A percentile compares a stretch with the other conserved stretches of the same genome.
Evolutionary conservation across 441 rosid genomes (phyloP).

Genomic region (Adansonia grandidieri): DNA sequence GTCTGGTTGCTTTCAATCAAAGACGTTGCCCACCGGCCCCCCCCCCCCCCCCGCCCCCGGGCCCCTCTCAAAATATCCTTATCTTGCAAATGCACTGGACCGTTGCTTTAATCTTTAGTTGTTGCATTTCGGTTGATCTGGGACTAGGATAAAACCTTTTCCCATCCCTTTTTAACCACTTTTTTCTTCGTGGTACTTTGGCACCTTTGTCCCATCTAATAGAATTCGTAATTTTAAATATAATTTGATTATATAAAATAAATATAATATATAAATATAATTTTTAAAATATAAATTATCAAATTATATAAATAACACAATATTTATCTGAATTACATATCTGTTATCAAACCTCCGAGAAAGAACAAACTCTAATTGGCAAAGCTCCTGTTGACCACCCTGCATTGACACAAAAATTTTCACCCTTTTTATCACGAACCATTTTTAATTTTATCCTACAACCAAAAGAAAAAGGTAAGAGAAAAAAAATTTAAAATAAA

Average conservation of each 20-base stretch:
- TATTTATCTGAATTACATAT: no score
- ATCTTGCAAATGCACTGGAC: slow-evolving; percentile 14
- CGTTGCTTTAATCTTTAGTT: slow-evolving; percentile 19
- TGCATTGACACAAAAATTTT: no score
- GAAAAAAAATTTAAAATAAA: no score
- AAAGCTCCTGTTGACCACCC: background rate
- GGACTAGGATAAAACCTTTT: background rate
- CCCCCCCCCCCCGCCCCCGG: no score
- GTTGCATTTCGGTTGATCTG: slow-evolving; percentile 35
- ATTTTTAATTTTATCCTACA: no score
- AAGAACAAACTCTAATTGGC: slow-evolving; percentile 33
- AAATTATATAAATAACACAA: no score
- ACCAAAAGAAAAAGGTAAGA: no score
- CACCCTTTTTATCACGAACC: background rate
- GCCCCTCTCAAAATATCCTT: slow-evolving; percentile 27
- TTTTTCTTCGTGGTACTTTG: background rate
- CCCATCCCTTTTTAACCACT: slow-evolving; percentile 1
- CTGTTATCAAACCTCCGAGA: no score
- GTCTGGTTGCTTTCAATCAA: slow-evolving; percentile 20
- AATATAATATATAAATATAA: no score
- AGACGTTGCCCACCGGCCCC: background rate
- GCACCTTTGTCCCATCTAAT: background rate
- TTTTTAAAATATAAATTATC: no score
- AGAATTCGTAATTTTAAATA: no score
- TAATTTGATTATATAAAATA: no score